These are phyloP conservation scores for Pseudogymnoascus sp. DNA, from an alignment of 2,329 filamentous ascomycete species.

Conservation along the genomic window DNA sequence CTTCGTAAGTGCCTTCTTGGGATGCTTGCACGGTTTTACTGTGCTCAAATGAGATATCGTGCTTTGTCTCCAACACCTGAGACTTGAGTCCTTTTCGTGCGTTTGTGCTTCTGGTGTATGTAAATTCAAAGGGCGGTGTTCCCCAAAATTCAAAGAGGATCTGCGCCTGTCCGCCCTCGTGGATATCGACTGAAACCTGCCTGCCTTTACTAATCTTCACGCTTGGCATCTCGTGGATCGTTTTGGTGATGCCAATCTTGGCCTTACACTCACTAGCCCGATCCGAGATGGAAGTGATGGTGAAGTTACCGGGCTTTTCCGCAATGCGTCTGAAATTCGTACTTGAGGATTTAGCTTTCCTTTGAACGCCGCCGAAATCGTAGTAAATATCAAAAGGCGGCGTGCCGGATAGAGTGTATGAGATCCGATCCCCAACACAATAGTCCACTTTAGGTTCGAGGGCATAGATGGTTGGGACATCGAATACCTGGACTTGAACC, in stretches of 20 bases:
- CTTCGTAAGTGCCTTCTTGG: slow-evolving; percentile 95
- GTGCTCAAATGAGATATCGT: slow-evolving; percentile 75
- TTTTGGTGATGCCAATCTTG: slow-evolving; percentile 66
- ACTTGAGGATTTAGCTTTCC: slow-evolving; percentile 69
- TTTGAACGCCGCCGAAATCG: slow-evolving; percentile 69
- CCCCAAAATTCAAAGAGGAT: slow-evolving; percentile 94
- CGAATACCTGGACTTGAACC: slow-evolving; percentile 86
- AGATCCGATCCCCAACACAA: slow-evolving; percentile 90
- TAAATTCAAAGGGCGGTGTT: slow-evolving; percentile 94
- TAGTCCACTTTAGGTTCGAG: slow-evolving; percentile 80
- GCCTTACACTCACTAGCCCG: slow-evolving; percentile 82
- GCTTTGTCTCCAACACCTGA: slow-evolving; percentile 79
- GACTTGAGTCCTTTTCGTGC: slow-evolving; percentile 67
- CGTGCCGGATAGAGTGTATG: slow-evolving; percentile 83
- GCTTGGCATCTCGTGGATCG: slow-evolving; percentile 84
- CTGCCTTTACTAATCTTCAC: slow-evolving; percentile 82
- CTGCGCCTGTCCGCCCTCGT: slow-evolving; percentile 90
- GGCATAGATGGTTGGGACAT: slow-evolving; percentile 83
- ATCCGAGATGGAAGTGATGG: slow-evolving; percentile 79
- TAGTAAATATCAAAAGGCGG: slow-evolving; percentile 92
- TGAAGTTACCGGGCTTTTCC: slow-evolving; percentile 81
- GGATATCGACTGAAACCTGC: slow-evolving; percentile 79
- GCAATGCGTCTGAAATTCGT: slow-evolving; percentile 90
- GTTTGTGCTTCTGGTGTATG: slow-evolving; percentile 87
- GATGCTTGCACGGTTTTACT: slow-evolving; percentile 75